These are phyloP conservation scores for Candida sanyiensis DNA, from an alignment of 805 yeast species.

Conservation along the genomic window DNA sequence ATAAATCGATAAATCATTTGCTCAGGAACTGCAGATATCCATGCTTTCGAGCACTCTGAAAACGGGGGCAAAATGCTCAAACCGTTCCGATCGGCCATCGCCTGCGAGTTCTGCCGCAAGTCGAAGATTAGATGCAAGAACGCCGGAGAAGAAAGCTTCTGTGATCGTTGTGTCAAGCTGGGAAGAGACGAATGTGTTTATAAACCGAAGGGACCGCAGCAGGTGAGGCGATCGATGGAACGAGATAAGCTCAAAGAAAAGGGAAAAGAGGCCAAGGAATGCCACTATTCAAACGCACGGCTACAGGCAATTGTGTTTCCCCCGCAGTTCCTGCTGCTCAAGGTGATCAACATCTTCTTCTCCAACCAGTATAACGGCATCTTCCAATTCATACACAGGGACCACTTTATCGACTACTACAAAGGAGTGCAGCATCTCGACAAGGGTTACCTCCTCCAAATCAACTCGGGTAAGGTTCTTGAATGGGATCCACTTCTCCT, in stretches of 20 bases:
- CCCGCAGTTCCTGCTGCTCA: conserved; percentile 11
- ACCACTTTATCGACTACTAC: conserved; percentile 7
- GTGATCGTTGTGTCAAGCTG: conserved; percentile 11
- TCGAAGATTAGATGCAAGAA: conserved; percentile 13
- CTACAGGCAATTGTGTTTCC: conserved; percentile 9
- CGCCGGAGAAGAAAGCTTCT: conserved; percentile 8
- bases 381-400: conserved; percentile 12
- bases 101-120: conserved; percentile 14
- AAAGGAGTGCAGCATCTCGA: conserved; percentile 5
- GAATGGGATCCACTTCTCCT: conserved; percentile 27
- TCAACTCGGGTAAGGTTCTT: conserved; percentile 5
- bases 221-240: conserved; percentile 3
- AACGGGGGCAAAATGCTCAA: too few relatives aligned
- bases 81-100: conserved; percentile 11
- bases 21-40: too few relatives aligned
- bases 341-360: conserved; percentile 13
- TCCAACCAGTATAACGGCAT: conserved; percentile 16
- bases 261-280: not conserved
- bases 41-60: too few relatives aligned
- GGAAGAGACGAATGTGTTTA: conserved; percentile 12
- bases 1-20: not conserved
- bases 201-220: conserved; percentile 14
- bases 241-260: not conserved
- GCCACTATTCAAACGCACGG: conserved; percentile 3
- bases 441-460: conserved; percentile 5